phyloP scores from a whole-genome alignment of 306 rosid genomes.

The Pachyrhizus erosus region DNA sequence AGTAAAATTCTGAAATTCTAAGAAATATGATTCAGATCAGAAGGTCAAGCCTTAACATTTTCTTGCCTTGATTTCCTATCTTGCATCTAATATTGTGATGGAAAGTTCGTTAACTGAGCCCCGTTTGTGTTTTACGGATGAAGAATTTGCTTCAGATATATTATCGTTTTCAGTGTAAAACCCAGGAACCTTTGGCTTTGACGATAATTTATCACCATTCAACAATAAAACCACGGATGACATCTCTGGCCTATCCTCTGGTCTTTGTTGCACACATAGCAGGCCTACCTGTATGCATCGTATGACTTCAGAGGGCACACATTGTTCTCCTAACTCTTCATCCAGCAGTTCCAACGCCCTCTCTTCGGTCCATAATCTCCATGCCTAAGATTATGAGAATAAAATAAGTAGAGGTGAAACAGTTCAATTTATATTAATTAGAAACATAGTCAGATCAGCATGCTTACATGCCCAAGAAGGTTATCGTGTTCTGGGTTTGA shows the following conservation, averaged over 20 bases:
- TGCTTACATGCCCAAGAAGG: slow-evolving; percentile 33
- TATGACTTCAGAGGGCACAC: neutral
- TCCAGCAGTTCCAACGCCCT: neutral
- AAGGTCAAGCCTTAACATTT: neutral
- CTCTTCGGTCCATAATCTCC: slow-evolving; percentile 15
- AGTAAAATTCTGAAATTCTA: too few species aligned
- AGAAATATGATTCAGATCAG: neutral
- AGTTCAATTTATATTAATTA: neutral
- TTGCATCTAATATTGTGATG: neutral
- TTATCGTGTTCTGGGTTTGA: slow-evolving; percentile 12
- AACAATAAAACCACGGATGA: slow-evolving; percentile 18
- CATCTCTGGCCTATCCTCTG: slow-evolving; percentile 33
- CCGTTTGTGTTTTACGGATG: neutral
- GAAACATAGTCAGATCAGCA: neutral
- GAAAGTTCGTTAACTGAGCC: slow-evolving; percentile 5
- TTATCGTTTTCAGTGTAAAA: neutral
- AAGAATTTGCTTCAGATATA: neutral
- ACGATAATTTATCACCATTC: slow-evolving; percentile 6
- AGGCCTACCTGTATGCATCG: slow-evolving; percentile 31
- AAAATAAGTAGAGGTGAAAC: neutral
- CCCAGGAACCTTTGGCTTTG: slow-evolving; percentile 9
- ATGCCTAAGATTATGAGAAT: neutral
- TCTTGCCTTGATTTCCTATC: neutral
- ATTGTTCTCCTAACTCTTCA: neutral
- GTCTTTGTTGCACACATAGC: slow-evolving; percentile 13